Evolutionary conservation across 2,329 filamentous ascomycete species (phyloP).

Genomic region (Stromatinia cepivora): DNA sequence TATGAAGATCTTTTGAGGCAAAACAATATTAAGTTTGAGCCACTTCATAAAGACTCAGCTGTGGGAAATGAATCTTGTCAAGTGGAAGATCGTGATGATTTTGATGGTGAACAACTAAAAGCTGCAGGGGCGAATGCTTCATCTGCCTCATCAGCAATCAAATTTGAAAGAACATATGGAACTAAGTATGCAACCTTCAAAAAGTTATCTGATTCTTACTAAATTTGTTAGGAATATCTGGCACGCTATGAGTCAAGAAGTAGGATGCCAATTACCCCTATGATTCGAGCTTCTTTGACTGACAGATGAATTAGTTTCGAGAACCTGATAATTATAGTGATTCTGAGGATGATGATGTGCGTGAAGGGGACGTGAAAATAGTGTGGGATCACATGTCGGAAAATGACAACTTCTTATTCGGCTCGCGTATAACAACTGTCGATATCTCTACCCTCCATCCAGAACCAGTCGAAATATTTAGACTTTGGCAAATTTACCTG

Average conservation of each 20-base stretch:
- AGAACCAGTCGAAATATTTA: constrained; percentile 63
- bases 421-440: constrained; percentile 44
- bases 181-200: constrained; percentile 38
- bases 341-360: constrained; percentile 41
- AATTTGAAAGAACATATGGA: constrained; percentile 38
- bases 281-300: constrained; percentile 24
- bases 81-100: constrained; percentile 28
- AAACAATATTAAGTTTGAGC: constrained; percentile 37
- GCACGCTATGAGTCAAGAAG: constrained; percentile 48
- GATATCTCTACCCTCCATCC: constrained; percentile 54
- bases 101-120: constrained; percentile 36
- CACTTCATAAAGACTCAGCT: constrained; percentile 34
- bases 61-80: constrained; percentile 30
- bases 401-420: constrained; percentile 54
- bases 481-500: constrained; percentile 73
- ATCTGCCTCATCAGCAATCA: constrained; percentile 33
- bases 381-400: constrained; percentile 48
- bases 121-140: constrained; percentile 30
- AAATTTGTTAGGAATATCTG: constrained; percentile 47
- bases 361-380: constrained; percentile 44
- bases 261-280: constrained; percentile 33
- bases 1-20: constrained; percentile 39
- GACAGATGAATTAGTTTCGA: constrained; percentile 36
- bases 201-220: constrained; percentile 30
- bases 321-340: constrained; percentile 40